These are phyloP conservation scores for Quercus ilex DNA, from an alignment of 306 rosid genomes.

Conservation along the genomic window DNA sequence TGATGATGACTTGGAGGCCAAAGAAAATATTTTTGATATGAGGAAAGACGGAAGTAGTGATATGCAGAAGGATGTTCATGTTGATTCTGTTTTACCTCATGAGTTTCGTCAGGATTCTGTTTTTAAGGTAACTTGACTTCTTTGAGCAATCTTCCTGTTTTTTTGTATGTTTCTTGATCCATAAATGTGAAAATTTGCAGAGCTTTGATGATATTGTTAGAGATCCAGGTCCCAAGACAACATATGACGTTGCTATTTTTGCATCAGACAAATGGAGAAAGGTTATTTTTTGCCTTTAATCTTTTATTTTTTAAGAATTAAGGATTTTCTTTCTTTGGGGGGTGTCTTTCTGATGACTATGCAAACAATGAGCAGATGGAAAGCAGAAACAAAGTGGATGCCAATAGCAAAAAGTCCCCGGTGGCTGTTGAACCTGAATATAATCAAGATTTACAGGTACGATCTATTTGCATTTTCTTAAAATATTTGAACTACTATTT, in stretches of 20 bases:
- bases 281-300: constrained; percentile 32
- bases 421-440: constrained; percentile 19
- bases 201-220: constrained; percentile 47
- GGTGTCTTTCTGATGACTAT: background rate
- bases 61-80: constrained; percentile 28
- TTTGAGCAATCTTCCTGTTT: background rate
- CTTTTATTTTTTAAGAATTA: background rate
- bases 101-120: constrained; percentile 46
- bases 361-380: constrained; percentile 50
- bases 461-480: constrained; percentile 10
- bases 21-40: constrained; percentile 21
- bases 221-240: constrained; percentile 76
- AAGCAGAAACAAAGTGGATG: constrained; percentile 33
- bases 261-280: constrained; percentile 75
- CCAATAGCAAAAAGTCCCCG: constrained; percentile 33
- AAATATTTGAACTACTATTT: background rate
- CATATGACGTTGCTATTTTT: constrained; percentile 76
- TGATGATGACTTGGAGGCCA: constrained; percentile 55
- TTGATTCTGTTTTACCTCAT: constrained; percentile 26
- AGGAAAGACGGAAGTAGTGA: constrained; percentile 25
- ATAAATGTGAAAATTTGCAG: constrained; percentile 42
- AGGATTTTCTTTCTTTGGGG: background rate
- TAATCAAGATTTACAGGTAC: constrained; percentile 45
- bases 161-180: constrained; percentile 16
- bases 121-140: constrained; percentile 54